Evolutionary conservation across 306 rosid species (phyloP).

Genomic region (Cucurbita ficifolia): DNA sequence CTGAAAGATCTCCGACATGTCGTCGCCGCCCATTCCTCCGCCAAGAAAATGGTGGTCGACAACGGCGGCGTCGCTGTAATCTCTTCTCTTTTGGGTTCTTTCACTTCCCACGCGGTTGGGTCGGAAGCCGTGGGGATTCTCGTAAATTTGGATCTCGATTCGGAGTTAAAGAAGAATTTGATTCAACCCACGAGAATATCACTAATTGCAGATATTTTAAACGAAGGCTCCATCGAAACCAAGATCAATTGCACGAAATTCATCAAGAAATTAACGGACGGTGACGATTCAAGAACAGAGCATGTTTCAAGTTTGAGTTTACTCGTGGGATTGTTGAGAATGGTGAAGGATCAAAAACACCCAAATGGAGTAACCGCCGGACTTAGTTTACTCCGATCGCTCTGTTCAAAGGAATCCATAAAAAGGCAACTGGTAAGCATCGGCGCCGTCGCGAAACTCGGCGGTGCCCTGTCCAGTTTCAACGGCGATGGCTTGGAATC

Average conservation of each 20-base stretch:
- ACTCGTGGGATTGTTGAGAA: constrained; percentile 32
- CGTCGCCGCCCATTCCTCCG: constrained; percentile 16
- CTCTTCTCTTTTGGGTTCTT: constrained; percentile 35
- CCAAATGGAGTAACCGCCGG: constrained; percentile 29
- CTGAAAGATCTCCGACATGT: constrained; percentile 27
- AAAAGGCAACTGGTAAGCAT: constrained; percentile 22
- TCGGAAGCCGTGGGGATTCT: constrained; percentile 42
- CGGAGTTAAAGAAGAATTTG: constrained; percentile 25
- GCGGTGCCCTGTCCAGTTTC: constrained; percentile 26
- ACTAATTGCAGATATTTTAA: constrained; percentile 32
- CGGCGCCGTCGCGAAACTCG: constrained; percentile 29
- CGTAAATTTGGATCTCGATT: constrained; percentile 26
- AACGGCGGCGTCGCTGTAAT: constrained; percentile 21
- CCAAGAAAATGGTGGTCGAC: constrained; percentile 19
- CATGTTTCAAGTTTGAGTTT: constrained; percentile 31
- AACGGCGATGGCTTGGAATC: constrained; percentile 27
- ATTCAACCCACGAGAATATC: constrained; percentile 34
- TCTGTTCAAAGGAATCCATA: constrained; percentile 24
- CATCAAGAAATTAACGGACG: constrained; percentile 21
- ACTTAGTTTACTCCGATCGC: constrained; percentile 22
- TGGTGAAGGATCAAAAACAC: constrained; percentile 34
- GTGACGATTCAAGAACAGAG: constrained; percentile 12
- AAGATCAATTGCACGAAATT: constrained; percentile 42
- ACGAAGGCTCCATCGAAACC: constrained; percentile 44
- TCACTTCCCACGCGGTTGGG: constrained; percentile 48